These are phyloP conservation scores for Coix lacrymajobi DNA, from an alignment of 176 grass and related monocot genomes.

Conservation along the genomic window DNA sequence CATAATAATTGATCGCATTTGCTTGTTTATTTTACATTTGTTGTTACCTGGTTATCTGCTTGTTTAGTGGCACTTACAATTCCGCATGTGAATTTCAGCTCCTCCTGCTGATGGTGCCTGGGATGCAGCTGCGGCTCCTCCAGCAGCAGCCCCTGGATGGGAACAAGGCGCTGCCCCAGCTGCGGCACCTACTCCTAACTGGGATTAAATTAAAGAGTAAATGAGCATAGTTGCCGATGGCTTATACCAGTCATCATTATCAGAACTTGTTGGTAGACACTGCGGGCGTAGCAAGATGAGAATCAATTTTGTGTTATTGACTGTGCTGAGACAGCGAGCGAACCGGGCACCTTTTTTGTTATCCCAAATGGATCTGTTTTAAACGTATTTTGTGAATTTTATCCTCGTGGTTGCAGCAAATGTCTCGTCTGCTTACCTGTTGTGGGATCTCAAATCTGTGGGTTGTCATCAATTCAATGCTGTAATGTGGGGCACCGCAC, in stretches of 20 bases:
- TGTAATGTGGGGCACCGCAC: neutral
- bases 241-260: neutral
- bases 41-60: neutral
- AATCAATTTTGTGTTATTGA: constrained; percentile 38
- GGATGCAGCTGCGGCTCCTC: constrained; percentile 37
- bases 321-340: neutral
- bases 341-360: neutral
- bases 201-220: constrained; percentile 33
- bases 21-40: no score
- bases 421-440: neutral
- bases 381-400: constrained; percentile 13
- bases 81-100: constrained; percentile 23
- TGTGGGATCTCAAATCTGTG: neutral
- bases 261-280: constrained; percentile 28
- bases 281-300: no score
- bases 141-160: constrained; percentile 40
- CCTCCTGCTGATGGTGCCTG: constrained; percentile 42
- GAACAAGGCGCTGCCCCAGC: constrained; percentile 19
- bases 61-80: neutral
- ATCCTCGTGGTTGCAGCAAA: neutral
- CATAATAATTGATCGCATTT: neutral
- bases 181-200: constrained; percentile 16
- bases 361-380: constrained; percentile 23
- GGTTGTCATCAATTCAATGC: neutral
- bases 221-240: neutral